Base-by-base conservation (phyloP, 805 yeast species). In the Tetrapisispora arboricola region DNA sequence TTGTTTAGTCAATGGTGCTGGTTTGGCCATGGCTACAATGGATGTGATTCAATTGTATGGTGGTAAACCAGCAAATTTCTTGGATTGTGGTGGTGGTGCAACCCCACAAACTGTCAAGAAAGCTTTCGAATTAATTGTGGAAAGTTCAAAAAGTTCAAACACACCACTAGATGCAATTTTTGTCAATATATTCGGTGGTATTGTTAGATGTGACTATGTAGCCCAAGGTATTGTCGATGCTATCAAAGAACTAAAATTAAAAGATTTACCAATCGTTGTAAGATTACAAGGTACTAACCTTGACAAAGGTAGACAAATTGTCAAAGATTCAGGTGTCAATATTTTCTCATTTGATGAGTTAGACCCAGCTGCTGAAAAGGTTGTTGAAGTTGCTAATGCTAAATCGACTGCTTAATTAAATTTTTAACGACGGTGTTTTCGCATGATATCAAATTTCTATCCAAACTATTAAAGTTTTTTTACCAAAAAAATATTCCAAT, bases 11-110 rank as follows among this genome's bases (percentile, higher is more conserved):
- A 92, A 92, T 68, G 99, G 99, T 73, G 99, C 99, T 44, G 99
- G 99, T 67, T 77, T 92, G 64, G 99, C 99, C 58, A 92, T 92
- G 99, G 99, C 99, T 56, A 92, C 99, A 51, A 88, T 92, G 96
- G 99, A 92, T 69, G 94, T 94, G 65, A 86, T 92, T 73, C 87
- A 92, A 72, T 78, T 92, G 58, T 84, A 87, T 72, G 96, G 97
- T 60, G 99, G 99, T 66, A 84, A 78, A 54, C 99, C 99, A 58
- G 99, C 98, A 51, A 92, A 92, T 76, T 92, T 92, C 78, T 78
- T 92, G 65, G 99, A 92, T 73, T 92, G 96, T 68, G 99, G 99
- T 74, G 99, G 99, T 73, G 95, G 96, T 67, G 98, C 99, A 56
- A 92, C 97, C 49, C 96, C 97, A 53, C 84, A 85, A 69, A 90